These are phyloP conservation scores for Globisporangium uncinulatum DNA, from an alignment of 352 stramenopile species.

Conservation along the genomic window DNA sequence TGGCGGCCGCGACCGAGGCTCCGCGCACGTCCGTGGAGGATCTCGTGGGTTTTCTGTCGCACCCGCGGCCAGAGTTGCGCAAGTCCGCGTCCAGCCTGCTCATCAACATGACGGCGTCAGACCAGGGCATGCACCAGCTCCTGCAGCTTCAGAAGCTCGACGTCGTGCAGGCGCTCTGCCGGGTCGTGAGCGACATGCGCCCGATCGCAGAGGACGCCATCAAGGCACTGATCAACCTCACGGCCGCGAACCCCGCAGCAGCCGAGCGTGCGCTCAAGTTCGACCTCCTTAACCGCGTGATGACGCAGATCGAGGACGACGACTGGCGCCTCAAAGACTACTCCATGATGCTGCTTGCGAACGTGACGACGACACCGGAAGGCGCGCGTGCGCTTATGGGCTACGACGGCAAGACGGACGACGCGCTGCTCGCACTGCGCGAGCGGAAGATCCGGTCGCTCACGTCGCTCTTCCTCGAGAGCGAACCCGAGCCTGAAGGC, in stretches of 20 bases:
- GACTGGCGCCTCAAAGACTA: constrained; percentile 81
- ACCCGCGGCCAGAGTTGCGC: constrained; percentile 76
- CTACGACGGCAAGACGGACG: constrained; percentile 40
- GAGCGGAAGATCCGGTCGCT: constrained; percentile 81
- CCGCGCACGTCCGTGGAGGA: constrained; percentile 78
- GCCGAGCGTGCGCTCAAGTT: constrained; percentile 74
- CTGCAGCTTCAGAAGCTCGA: constrained; percentile 68
- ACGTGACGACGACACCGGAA: constrained; percentile 68
- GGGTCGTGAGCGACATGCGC: constrained; percentile 77
- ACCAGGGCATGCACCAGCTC: constrained; percentile 72
- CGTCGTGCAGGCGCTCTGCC: constrained; percentile 71
- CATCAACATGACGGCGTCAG: constrained; percentile 78
- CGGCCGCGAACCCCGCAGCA: constrained; percentile 53
- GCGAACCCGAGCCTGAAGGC: constrained; percentile 70
- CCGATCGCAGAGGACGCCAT: constrained; percentile 82
- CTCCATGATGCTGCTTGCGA: constrained; percentile 87
- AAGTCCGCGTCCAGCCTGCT: constrained; percentile 81
- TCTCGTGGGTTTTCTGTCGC: constrained; percentile 75
- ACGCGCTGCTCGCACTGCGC: constrained; percentile 43
- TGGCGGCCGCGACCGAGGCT: constrained; percentile 28
- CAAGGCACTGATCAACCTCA: constrained; percentile 85
- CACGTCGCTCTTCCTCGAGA: constrained; percentile 63
- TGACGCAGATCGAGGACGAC: constrained; percentile 76
- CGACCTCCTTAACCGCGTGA: constrained; percentile 82
- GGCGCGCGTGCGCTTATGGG: constrained; percentile 64